phyloP scores from a whole-genome alignment of 148 eudicot genomes.

The Rhododendron molle region DNA sequence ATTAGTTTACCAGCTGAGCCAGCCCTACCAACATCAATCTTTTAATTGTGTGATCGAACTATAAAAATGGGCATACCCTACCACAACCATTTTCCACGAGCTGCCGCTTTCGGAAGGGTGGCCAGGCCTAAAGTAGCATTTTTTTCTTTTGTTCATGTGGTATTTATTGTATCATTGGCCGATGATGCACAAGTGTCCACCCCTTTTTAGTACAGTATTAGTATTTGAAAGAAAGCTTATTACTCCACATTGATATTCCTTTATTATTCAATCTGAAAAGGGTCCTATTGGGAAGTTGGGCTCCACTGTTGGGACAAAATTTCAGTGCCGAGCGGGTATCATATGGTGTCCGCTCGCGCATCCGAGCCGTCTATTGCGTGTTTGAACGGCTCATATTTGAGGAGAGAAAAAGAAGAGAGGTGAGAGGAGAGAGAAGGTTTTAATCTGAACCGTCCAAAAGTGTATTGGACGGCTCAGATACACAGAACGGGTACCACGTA shows the following conservation, averaged over 20 bases:
- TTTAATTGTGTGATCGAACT: not conserved
- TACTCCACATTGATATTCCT: not conserved
- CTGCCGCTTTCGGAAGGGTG: not conserved
- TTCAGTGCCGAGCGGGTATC: too few species aligned
- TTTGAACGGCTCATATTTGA: too few species aligned
- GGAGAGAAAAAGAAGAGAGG: too few species aligned
- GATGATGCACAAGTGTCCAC: not conserved
- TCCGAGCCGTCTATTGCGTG: too few species aligned
- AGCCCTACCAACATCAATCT: too few species aligned
- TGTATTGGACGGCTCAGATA: too few species aligned
- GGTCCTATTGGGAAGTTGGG: not conserved
- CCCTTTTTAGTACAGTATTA: not conserved
- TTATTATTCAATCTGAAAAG: not conserved
- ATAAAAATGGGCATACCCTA: not conserved
- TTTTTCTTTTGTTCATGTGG: not conserved
- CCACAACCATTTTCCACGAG: not conserved
- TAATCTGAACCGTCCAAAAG: too few species aligned
- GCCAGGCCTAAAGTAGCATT: not conserved
- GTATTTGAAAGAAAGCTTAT: not conserved
- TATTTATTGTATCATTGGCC: not conserved
- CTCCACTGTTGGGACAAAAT: not conserved
- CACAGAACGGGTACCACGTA: too few species aligned
- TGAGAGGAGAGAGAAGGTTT: too few species aligned
- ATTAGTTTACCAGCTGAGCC: too few species aligned
- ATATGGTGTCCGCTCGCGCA: too few species aligned